A percentile compares a stretch with the other conserved stretches of the same genome.
phyloP scores from a whole-genome alignment of 83 land plant genomes.

The Diphasiastrum complanatum region DNA sequence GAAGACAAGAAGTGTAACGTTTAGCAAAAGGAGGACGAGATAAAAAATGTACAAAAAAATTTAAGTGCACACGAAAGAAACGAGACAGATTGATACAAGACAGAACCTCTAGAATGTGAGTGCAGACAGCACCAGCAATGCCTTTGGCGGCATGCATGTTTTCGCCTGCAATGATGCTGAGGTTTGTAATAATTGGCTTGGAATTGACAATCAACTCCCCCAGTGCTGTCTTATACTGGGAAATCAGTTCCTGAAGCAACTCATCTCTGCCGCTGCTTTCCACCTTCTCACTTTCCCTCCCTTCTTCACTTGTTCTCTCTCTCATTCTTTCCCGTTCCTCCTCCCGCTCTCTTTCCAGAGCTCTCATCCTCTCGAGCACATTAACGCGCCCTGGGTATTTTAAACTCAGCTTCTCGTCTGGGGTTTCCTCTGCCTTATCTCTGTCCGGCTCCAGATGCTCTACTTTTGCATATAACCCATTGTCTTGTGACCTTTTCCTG shows the following conservation, averaged over 20 bases:
- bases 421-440: too few relatives aligned
- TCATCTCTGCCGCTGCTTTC: slow-evolving; percentile 19
- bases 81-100: background rate
- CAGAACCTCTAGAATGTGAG: slow-evolving; percentile 62
- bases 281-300: slow-evolving; percentile 18
- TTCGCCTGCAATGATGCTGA: slow-evolving; percentile 87
- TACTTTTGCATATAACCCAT: too few relatives aligned
- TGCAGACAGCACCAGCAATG: slow-evolving; percentile 61
- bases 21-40: too few relatives aligned
- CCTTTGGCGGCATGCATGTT: slow-evolving; percentile 48
- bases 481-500: too few relatives aligned
- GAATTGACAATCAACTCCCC: slow-evolving; percentile 71
- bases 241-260: slow-evolving; percentile 34
- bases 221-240: slow-evolving; percentile 52
- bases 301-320: slow-evolving; percentile 38
- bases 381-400: too few relatives aligned
- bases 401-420: too few relatives aligned
- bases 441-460: too few relatives aligned
- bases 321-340: slow-evolving; percentile 23
- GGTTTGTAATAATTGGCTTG: slow-evolving; percentile 80
- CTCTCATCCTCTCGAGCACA: too few relatives aligned
- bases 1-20: background rate
- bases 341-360: slow-evolving; percentile 14
- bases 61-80: too few relatives aligned
- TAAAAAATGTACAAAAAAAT: too few relatives aligned